Conservation (phyloP, 2,329 filamentous ascomycete genomes). For the Alternaria novae-zelandiae region DNA sequence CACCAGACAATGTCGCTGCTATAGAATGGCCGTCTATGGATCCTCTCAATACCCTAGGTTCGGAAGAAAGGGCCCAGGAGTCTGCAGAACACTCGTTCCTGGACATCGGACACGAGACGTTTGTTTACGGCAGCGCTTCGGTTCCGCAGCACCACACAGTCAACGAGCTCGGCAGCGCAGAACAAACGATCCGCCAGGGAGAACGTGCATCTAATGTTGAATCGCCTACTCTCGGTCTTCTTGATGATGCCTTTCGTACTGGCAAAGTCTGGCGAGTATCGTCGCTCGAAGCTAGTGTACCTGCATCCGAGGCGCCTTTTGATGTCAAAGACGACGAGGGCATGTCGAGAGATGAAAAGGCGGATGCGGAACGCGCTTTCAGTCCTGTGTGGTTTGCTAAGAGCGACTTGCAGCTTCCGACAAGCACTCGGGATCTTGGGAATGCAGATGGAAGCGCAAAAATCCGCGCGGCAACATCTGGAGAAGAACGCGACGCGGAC, state of each 20-base stretch:
- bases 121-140: neutral
- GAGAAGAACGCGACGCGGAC: neutral
- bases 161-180: neutral
- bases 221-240: neutral
- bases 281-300: slow-evolving; percentile 7
- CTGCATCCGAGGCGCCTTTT: slow-evolving; percentile 24
- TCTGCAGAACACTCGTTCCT: neutral
- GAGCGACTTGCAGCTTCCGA: slow-evolving; percentile 17
- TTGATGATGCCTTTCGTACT: neutral
- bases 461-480: neutral
- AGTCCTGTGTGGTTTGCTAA: slow-evolving; percentile 17
- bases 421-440: neutral
- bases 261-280: slow-evolving; percentile 4
- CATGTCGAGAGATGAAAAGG: neutral
- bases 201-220: neutral
- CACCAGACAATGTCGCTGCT: neutral
- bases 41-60: neutral
- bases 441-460: neutral
- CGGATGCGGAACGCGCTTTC: slow-evolving; percentile 2
- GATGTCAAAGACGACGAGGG: slow-evolving; percentile 13
- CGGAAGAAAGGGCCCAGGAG: neutral
- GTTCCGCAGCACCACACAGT: neutral
- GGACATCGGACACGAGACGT: neutral
- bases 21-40: neutral
- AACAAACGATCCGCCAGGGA: neutral